Evolutionary conservation across 106 monocot genomes (phyloP).

Genomic region (Platanthera zijinensis): DNA sequence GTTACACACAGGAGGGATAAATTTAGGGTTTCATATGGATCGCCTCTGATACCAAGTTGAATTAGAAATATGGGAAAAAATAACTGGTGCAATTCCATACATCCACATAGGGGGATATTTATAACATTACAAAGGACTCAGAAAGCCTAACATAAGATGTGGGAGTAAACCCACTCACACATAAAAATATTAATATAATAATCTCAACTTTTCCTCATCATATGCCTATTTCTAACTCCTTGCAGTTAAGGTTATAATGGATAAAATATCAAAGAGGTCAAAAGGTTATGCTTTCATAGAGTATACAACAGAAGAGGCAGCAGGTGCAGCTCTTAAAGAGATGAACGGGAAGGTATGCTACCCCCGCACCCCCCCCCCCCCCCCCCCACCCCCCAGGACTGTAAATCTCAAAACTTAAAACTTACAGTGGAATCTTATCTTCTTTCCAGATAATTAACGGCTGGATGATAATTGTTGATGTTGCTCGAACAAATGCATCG

Average conservation of each 20-base stretch:
- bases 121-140: too few species aligned
- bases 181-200: too few species aligned
- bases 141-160: too few species aligned
- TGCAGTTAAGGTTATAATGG: slow-evolving; percentile 93
- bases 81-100: too few species aligned
- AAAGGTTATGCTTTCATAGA: slow-evolving; percentile 96
- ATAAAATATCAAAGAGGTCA: slow-evolving; percentile 96
- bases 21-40: too few species aligned
- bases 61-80: too few species aligned
- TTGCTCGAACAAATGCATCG: slow-evolving; percentile 60
- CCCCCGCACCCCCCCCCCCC: too few species aligned
- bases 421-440: neutral
- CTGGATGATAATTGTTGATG: slow-evolving; percentile 99
- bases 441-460: slow-evolving; percentile 86
- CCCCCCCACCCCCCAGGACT: neutral
- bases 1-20: too few species aligned
- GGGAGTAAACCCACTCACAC: too few species aligned
- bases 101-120: too few species aligned
- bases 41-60: too few species aligned
- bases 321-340: slow-evolving; percentile 72
- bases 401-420: neutral
- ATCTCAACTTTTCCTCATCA: neutral
- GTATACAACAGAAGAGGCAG: slow-evolving; percentile 88
- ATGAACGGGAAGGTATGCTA: slow-evolving; percentile 92
- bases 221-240: slow-evolving; percentile 4